Evolutionary conservation across 441 rosid genomes (phyloP), one percentile per base, ranked within the genome.

Genomic region (Capsella rubella): DNA sequence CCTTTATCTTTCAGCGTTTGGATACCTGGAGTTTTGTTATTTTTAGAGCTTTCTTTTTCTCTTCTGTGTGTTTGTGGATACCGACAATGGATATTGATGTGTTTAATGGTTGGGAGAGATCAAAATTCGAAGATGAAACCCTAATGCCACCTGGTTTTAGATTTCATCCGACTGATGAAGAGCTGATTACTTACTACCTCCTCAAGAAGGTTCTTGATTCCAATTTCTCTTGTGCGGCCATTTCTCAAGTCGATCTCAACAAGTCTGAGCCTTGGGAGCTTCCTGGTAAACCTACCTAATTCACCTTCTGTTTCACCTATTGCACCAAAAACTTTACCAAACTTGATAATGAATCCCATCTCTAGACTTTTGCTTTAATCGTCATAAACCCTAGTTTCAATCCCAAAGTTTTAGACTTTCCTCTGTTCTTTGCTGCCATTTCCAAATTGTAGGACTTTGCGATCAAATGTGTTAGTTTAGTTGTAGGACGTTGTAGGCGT

Each of bases 201-300:
- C 90, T 91, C 35, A 87, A 83, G 87, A 93, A 93, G 56, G 97
- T 93, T 64, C 86, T 91, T 6, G 97, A 93, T 63, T 72, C 89
- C 64, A 81, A 42, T 67, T 93, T 93, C 84, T 67, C 90, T 2
- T 89, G 90, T 16, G 79, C 89, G 3, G 97, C 97, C 49, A 89
- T 93, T 58, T 91, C 98, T 25, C 91, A 91, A 73, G 97, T 89
- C 50, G 94, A 93, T 64, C 94, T 93, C 65, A 91, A 93, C 91
- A 93, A 91, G 79, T 91, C 92, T 35, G 97, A 93, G 79, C 98
- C 98, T 4, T 93, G 98, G 98, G 93, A 93, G 68, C 97, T 93
- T 70, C 98, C 98, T 37, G 91, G 97, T 93, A 85, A 79, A n/a
- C 8, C 15, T 40, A 14, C 61, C 8, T 1, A 12, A 27, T 15